These are phyloP conservation scores for Sugiyamaella marilandica DNA, from an alignment of 805 yeast species.

Conservation along the genomic window DNA sequence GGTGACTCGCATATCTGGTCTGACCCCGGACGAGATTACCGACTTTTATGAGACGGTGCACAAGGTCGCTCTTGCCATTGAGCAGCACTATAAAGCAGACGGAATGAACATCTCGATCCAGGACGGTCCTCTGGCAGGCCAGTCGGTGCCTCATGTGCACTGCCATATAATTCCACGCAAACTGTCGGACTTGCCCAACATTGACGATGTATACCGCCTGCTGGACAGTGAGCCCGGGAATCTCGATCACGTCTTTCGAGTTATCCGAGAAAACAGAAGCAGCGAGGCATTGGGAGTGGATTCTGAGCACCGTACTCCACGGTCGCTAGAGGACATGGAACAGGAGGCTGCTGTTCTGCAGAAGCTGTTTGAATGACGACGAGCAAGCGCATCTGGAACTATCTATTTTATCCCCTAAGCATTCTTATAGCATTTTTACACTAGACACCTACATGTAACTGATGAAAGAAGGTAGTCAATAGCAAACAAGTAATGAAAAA, in stretches of 20 bases:
- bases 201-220: slow-evolving; percentile 68
- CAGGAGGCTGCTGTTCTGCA: slow-evolving; percentile 59
- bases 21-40: slow-evolving; percentile 59
- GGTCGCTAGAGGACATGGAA: slow-evolving; percentile 63
- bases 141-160: slow-evolving; percentile 91
- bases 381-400: no score
- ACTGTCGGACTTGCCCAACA: slow-evolving; percentile 50
- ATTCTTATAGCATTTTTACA: no score
- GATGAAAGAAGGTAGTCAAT: no score
- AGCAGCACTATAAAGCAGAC: slow-evolving; percentile 66
- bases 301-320: slow-evolving; percentile 52
- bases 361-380: slow-evolving; percentile 2
- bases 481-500: no score
- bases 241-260: slow-evolving; percentile 34
- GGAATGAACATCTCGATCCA: slow-evolving; percentile 87
- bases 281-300: slow-evolving; percentile 28
- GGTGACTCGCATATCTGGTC: slow-evolving; percentile 62
- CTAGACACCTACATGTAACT: no score
- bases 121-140: slow-evolving; percentile 96
- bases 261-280: slow-evolving; percentile 29
- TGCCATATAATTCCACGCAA: slow-evolving; percentile 88
- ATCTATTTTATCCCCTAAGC: no score
- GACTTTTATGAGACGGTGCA: slow-evolving; percentile 81
- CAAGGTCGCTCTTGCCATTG: slow-evolving; percentile 62
- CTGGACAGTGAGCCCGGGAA: slow-evolving; percentile 56